phyloP scores from a whole-genome alignment of 2,329 filamentous ascomycete species.

The Ceratocystis cubensis region DNA sequence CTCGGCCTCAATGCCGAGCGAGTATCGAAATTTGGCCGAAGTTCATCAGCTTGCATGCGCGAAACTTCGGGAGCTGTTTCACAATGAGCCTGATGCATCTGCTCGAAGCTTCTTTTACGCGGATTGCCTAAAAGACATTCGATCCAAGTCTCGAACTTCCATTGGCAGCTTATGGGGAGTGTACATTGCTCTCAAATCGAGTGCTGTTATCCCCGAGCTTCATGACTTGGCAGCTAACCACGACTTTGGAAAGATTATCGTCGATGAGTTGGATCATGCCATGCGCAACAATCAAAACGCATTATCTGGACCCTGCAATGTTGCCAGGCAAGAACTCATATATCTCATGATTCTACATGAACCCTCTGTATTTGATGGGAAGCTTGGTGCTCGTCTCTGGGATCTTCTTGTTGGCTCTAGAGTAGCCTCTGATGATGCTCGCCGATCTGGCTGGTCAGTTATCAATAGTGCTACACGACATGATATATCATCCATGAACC shows the following conservation, averaged over 20 bases:
- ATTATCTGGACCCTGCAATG: conserved; percentile 38
- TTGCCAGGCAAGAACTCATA: conserved; percentile 46
- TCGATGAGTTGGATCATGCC: conserved; percentile 52
- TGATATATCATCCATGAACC: conserved; percentile 35
- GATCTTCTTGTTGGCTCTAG: conserved; percentile 54
- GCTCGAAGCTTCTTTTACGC: conserved; percentile 51
- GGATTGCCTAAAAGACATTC: conserved; percentile 57
- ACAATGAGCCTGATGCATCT: conserved; percentile 39
- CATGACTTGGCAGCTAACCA: conserved; percentile 47
- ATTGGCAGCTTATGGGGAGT: conserved; percentile 52
- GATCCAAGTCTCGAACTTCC: conserved; percentile 31
- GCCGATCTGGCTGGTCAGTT: conserved; percentile 57
- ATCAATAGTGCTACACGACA: conserved; percentile 38
- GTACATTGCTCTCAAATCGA: conserved; percentile 35
- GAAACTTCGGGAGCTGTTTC: conserved; percentile 49
- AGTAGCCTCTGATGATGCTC: conserved; percentile 46
- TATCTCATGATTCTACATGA: conserved; percentile 46
- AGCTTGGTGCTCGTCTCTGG: conserved; percentile 57
- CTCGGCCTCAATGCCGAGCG: conserved; percentile 36
- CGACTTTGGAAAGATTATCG: conserved; percentile 46
- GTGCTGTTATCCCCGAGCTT: conserved; percentile 38
- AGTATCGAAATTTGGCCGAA: conserved; percentile 45
- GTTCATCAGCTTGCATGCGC: conserved; percentile 51
- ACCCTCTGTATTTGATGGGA: conserved; percentile 47
- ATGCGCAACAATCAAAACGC: conserved; percentile 31